Evolutionary conservation across 2,329 filamentous ascomycete species (phyloP).

Genomic region (Elsinoe arachidis): DNA sequence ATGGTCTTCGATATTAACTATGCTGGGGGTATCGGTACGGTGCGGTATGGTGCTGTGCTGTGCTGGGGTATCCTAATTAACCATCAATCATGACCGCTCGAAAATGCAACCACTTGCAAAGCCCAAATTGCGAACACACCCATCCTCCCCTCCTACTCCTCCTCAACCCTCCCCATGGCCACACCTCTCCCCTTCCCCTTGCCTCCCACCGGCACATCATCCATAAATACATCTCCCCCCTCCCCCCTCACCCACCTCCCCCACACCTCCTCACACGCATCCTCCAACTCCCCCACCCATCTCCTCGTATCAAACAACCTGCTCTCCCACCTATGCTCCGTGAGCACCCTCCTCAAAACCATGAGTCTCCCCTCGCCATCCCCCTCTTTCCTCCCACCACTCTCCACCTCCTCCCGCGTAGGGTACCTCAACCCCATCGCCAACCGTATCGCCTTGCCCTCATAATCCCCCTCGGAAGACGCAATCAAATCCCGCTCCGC

Average conservation of each 20-base stretch:
- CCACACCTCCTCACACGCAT: slow-evolving; percentile 85
- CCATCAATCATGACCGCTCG: too few relatives aligned
- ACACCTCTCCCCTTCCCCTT: background rate
- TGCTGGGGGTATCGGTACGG: too few relatives aligned
- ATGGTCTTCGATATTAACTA: too few relatives aligned
- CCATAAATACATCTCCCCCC: slow-evolving; percentile 86
- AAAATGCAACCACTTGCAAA: too few relatives aligned
- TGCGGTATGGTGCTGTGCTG: too few relatives aligned
- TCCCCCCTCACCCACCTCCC: slow-evolving; percentile 73
- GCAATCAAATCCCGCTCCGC: slow-evolving; percentile 72
- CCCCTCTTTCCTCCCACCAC: slow-evolving; percentile 34
- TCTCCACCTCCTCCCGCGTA: slow-evolving; percentile 37
- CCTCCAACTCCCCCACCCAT: slow-evolving; percentile 85
- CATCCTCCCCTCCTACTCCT: background rate
- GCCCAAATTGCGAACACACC: background rate
- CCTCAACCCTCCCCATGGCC: background rate
- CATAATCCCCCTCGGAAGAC: slow-evolving; percentile 70
- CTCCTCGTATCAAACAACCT: slow-evolving; percentile 82
- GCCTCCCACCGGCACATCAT: slow-evolving; percentile 18
- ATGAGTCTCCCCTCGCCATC: slow-evolving; percentile 55
- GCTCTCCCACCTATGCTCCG: slow-evolving; percentile 74
- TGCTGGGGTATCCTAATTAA: too few relatives aligned
- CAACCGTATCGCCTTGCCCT: slow-evolving; percentile 63
- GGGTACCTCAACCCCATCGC: slow-evolving; percentile 56
- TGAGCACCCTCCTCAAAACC: slow-evolving; percentile 70